Percentiles rank a stretch among this genome's conserved stretches.
These are phyloP conservation scores for Saturnispora mendoncae DNA, from an alignment of 805 yeast species.

Conservation along the genomic window DNA sequence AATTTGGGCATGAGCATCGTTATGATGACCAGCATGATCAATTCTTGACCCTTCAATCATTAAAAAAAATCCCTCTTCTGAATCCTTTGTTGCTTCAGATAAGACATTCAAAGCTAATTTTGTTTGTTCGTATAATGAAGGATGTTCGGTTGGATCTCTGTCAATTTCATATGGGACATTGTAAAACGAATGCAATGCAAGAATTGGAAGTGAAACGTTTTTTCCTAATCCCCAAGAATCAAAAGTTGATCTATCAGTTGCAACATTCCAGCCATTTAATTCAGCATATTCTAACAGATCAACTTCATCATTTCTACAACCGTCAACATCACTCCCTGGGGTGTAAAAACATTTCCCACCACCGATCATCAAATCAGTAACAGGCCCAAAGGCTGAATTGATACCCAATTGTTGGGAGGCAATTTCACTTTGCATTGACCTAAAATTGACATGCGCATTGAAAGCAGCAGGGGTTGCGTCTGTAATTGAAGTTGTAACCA, in stretches of 20 bases:
- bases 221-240: slow-evolving; percentile 48
- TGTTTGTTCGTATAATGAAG: slow-evolving; percentile 75
- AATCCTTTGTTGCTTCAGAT: slow-evolving; percentile 54
- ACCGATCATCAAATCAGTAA: slow-evolving; percentile 79
- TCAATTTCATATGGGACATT: slow-evolving; percentile 86
- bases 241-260: slow-evolving; percentile 49
- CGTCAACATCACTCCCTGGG: slow-evolving; percentile 42
- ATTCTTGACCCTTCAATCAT: slow-evolving; percentile 88
- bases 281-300: slow-evolving; percentile 60
- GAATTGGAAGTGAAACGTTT: slow-evolving; percentile 64
- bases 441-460: slow-evolving; percentile 65
- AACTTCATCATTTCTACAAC: slow-evolving; percentile 63
- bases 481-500: slow-evolving; percentile 84
- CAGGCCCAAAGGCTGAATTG: slow-evolving; percentile 61
- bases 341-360: slow-evolving; percentile 86
- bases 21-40: slow-evolving; percentile 91
- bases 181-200: slow-evolving; percentile 63
- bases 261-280: slow-evolving; percentile 54
- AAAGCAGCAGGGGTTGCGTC: slow-evolving; percentile 96
- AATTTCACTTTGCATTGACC: slow-evolving; percentile 75
- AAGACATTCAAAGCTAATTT: slow-evolving; percentile 64
- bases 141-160: slow-evolving; percentile 50
- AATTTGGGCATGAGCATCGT: slow-evolving; percentile 92
- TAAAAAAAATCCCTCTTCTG: slow-evolving; percentile 79
- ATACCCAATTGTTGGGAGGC: slow-evolving; percentile 83